phyloP scores from a whole-genome alignment of 2,329 filamentous ascomycete genomes.

The Aspergillus pseudoglaucus region DNA sequence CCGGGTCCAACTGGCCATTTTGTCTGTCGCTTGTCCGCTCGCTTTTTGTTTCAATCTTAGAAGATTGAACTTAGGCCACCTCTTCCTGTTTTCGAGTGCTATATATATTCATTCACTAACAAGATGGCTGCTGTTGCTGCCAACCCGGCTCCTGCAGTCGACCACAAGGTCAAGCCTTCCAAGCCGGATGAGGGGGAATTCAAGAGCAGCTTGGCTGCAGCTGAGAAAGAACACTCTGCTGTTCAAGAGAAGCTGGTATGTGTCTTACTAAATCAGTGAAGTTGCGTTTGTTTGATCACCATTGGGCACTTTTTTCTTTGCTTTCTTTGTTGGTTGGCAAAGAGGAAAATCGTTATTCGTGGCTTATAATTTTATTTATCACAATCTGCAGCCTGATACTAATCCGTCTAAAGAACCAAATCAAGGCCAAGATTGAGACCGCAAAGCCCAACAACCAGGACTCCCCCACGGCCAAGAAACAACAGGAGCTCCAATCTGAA shows the following conservation, averaged over 20 bases:
- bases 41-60: constrained; percentile 3
- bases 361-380: not conserved
- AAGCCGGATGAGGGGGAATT: constrained; percentile 82
- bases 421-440: constrained; percentile 82
- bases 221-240: constrained; percentile 78
- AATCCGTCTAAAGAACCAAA: constrained; percentile 62
- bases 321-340: not conserved
- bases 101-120: constrained; percentile 1
- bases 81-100: constrained; percentile 5
- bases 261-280: not conserved
- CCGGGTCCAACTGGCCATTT: constrained; percentile 2
- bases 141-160: constrained; percentile 25
- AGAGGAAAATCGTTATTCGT: not conserved
- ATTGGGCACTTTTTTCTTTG: not conserved
- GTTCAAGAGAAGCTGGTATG: constrained; percentile 65
- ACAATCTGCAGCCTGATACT: constrained; percentile 9
- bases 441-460: constrained; percentile 77
- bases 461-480: constrained; percentile 71
- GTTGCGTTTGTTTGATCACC: not conserved
- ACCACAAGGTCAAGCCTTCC: constrained; percentile 57
- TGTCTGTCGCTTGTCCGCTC: constrained; percentile 7
- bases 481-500: constrained; percentile 76
- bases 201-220: constrained; percentile 70
- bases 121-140: constrained; percentile 34
- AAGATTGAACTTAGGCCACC: constrained; percentile 3